These are phyloP conservation scores for Zoysia pacifica DNA, from an alignment of 176 grass and related monocot genomes.

Conservation along the genomic window DNA sequence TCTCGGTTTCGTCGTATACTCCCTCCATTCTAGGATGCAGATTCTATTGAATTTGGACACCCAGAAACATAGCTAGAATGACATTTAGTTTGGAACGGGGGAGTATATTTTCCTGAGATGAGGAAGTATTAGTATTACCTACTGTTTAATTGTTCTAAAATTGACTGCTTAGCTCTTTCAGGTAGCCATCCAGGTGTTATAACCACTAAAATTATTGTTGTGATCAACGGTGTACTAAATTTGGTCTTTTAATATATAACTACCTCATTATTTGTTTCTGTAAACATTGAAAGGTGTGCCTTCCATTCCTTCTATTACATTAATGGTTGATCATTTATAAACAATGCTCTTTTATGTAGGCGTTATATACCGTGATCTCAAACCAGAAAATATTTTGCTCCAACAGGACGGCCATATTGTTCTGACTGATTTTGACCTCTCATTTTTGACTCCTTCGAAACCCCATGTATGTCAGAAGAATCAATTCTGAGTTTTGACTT, in stretches of 20 bases:
- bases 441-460: conserved; percentile 88
- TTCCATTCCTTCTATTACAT: background rate
- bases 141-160: background rate
- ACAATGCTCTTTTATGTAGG: conserved; percentile 53
- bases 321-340: conserved; percentile 25
- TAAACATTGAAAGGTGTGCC: background rate
- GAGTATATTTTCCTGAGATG: no score
- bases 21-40: no score
- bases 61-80: no score
- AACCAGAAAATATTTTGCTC: conserved; percentile 97
- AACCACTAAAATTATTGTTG: background rate
- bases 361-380: conserved; percentile 96
- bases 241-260: background rate
- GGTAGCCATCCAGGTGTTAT: background rate
- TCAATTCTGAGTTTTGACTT: background rate
- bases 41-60: no score
- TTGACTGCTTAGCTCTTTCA: background rate
- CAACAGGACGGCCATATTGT: conserved; percentile 89
- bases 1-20: background rate
- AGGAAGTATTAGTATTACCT: background rate
- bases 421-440: conserved; percentile 94
- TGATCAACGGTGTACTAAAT: background rate
- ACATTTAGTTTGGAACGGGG: no score
- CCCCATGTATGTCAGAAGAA: conserved; percentile 69
- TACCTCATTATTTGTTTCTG: background rate